phyloP scores from a whole-genome alignment of 1,284 basidiomycete genomes.

The Papiliotrema laurentii region DNA sequence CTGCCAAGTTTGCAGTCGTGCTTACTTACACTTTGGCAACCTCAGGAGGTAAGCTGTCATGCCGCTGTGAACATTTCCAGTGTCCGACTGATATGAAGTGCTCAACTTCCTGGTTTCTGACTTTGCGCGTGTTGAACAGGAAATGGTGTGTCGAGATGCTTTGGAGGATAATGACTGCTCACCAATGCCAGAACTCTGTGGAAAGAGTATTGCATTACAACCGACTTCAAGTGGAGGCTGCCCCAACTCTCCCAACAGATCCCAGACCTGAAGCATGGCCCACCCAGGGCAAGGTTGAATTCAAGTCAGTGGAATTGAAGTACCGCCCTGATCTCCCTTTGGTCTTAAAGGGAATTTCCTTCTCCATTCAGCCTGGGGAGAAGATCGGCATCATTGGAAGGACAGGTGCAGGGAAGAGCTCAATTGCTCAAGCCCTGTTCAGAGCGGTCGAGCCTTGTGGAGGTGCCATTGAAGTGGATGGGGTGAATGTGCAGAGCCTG shows the following conservation, averaged over 20 bases:
- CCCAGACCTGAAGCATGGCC: slow-evolving; percentile 31
- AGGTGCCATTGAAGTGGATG: slow-evolving; percentile 67
- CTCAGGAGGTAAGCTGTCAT: slow-evolving; percentile 8
- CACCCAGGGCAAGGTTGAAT: slow-evolving; percentile 34
- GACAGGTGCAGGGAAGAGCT: slow-evolving; percentile 59
- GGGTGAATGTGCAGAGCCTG: slow-evolving; percentile 53
- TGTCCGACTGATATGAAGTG: slow-evolving; percentile 9
- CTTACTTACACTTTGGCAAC: slow-evolving; percentile 36
- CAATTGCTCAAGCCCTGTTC: slow-evolving; percentile 63
- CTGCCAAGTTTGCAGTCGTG: slow-evolving; percentile 39
- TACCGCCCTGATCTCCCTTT: slow-evolving; percentile 40
- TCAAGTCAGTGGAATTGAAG: slow-evolving; percentile 39
- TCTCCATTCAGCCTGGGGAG: slow-evolving; percentile 32
- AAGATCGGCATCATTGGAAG: slow-evolving; percentile 65
- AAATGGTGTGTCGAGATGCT: slow-evolving; percentile 22
- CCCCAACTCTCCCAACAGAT: slow-evolving; percentile 13
- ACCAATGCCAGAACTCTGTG: slow-evolving; percentile 25
- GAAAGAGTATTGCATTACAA: slow-evolving; percentile 36
- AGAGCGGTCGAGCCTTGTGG: slow-evolving; percentile 58
- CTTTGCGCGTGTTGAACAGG: slow-evolving; percentile 26
- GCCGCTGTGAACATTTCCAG: neutral
- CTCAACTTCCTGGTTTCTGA: slow-evolving; percentile 18
- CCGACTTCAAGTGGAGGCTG: slow-evolving; percentile 22
- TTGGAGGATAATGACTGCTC: neutral
- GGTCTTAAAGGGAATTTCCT: slow-evolving; percentile 39